Percentiles rank a stretch among this genome's conserved stretches.
These are phyloP conservation scores for Aspergillus carlsbadensis DNA, from an alignment of 495 filamentous ascomycete genomes.

Conservation along the genomic window DNA sequence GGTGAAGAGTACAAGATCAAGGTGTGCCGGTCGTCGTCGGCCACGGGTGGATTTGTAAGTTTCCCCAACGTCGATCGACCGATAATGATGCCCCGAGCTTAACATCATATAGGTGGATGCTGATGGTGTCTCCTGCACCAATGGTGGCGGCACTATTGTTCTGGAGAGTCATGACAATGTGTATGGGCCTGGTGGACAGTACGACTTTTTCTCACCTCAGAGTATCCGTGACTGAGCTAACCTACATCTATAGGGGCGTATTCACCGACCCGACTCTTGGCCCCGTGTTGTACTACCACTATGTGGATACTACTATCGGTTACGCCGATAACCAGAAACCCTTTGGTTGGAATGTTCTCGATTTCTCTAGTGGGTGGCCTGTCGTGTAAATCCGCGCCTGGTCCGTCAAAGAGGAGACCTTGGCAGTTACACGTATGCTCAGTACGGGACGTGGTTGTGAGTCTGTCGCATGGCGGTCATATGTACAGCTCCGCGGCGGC, in stretches of 20 bases:
- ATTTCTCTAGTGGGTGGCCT: constrained; percentile 68
- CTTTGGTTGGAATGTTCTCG: constrained; percentile 67
- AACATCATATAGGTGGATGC: constrained; percentile 48
- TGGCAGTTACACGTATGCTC: no score
- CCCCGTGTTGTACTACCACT: constrained; percentile 70
- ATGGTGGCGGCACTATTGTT: constrained; percentile 64
- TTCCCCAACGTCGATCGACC: background rate
- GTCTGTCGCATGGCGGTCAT: no score
- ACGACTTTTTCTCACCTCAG: constrained; percentile 17
- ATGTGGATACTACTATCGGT: constrained; percentile 63
- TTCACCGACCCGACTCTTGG: constrained; percentile 46
- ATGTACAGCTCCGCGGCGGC: no score
- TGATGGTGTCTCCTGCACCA: constrained; percentile 55
- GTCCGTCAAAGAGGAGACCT: no score
- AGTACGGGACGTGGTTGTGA: no score
- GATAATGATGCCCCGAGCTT: background rate
- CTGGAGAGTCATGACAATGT: constrained; percentile 60
- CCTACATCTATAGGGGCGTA: constrained; percentile 40
- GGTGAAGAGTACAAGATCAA: constrained; percentile 71
- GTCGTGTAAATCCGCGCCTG: constrained; percentile 42
- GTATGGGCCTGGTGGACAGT: constrained; percentile 76
- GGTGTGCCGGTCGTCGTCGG: constrained; percentile 58
- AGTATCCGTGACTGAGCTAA: background rate
- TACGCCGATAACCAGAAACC: constrained; percentile 62
- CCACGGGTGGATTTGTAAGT: constrained; percentile 56